Evolutionary conservation across 2,329 filamentous ascomycete species (phyloP).

Genomic region (Parafenestella ontariensis): DNA sequence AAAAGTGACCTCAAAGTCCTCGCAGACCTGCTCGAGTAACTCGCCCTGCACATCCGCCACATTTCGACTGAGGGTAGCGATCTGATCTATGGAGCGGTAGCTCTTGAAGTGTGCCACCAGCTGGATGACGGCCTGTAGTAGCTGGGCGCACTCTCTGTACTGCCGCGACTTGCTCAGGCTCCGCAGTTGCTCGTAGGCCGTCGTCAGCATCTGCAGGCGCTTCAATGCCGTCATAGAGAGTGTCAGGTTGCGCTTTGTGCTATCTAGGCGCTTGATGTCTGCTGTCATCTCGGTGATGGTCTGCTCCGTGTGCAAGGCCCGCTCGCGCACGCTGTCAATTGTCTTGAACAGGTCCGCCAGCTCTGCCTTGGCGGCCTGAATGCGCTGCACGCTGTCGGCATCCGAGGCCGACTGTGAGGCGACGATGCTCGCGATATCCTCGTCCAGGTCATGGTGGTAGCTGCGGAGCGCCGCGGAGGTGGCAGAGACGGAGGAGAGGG

Average conservation of each 20-base stretch:
- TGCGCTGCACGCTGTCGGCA: conserved; percentile 85
- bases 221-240: conserved; percentile 98
- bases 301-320: conserved; percentile 90
- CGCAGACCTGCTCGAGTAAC: conserved; percentile 95
- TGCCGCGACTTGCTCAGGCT: conserved; percentile 84
- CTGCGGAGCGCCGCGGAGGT: conserved; percentile 76
- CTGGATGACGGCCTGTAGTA: conserved; percentile 94
- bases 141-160: conserved; percentile 91
- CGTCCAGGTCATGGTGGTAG: conserved; percentile 83
- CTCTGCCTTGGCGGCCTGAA: conserved; percentile 89
- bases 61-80: conserved; percentile 88
- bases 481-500: conserved; percentile 76
- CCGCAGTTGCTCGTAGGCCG: conserved; percentile 95
- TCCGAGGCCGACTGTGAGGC: conserved; percentile 82
- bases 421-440: conserved; percentile 75
- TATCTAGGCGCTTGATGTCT: conserved; percentile 96
- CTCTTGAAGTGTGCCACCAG: conserved; percentile 99
- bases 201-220: conserved; percentile 96
- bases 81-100: conserved; percentile 97
- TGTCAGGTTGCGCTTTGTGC: conserved; percentile 94
- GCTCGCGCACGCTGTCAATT: conserved; percentile 89
- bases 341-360: conserved; percentile 89
- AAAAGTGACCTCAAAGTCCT: conserved; percentile 96
- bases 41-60: conserved; percentile 93
- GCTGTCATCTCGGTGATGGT: conserved; percentile 99